phyloP scores from a whole-genome alignment of 164 flowering plant genomes.

The Macadamia integrifolia region DNA sequence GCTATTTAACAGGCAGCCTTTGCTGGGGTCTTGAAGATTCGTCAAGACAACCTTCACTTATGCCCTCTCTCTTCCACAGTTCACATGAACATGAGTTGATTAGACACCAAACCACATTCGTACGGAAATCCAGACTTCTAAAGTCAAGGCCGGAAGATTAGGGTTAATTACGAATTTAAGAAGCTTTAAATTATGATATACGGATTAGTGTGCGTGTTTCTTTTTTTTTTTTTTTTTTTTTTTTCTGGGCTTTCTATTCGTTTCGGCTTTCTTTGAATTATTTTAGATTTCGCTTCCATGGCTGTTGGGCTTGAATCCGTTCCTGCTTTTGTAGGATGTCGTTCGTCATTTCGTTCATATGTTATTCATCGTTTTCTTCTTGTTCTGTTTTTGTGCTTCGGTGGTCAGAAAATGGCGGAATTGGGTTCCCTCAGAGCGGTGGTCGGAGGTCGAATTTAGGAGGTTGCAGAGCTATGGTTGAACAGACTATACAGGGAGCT shows the following conservation, averaged over 20 bases:
- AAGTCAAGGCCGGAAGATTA: too few relatives aligned
- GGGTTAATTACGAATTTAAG: too few relatives aligned
- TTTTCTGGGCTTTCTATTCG: neutral
- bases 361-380: neutral
- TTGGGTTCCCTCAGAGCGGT: neutral
- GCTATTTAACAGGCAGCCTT: too few relatives aligned
- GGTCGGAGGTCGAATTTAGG: neutral
- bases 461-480: constrained; percentile 53
- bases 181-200: too few relatives aligned
- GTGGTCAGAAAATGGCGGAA: constrained; percentile 6
- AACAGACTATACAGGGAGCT: constrained; percentile 60
- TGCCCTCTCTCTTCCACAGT: too few relatives aligned
- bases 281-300: constrained; percentile 18
- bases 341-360: constrained; percentile 13
- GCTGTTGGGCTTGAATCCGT: constrained; percentile 19
- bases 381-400: constrained; percentile 4
- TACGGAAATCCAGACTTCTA: too few relatives aligned
- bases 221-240: too few relatives aligned
- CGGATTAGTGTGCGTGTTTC: too few relatives aligned
- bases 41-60: too few relatives aligned
- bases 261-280: neutral
- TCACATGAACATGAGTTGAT: too few relatives aligned
- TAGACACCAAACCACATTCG: too few relatives aligned
- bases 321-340: constrained; percentile 18
- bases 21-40: too few relatives aligned